A percentile compares a stretch with the other conserved stretches of the same genome.
Conservation (phyloP, 2,329 filamentous ascomycete species). For the Monosporascus sp. region DNA sequence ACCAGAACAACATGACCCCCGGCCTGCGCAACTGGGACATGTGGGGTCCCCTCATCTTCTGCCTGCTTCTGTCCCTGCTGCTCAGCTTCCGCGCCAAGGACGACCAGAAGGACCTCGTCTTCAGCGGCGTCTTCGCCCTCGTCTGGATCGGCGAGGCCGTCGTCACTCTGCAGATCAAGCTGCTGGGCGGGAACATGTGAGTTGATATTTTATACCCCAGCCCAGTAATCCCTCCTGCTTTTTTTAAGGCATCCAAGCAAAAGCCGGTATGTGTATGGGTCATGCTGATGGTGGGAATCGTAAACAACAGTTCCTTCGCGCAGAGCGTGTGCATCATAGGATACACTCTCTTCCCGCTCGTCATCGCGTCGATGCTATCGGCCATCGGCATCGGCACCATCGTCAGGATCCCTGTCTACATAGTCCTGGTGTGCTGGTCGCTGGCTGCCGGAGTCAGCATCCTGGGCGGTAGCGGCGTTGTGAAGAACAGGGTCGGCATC, state of each 20-base stretch:
- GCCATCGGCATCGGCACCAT: conserved; percentile 76
- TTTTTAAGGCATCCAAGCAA: too few relatives aligned
- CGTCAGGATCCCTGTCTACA: conserved; percentile 82
- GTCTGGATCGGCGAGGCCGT: conserved; percentile 96
- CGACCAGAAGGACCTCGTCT: conserved; percentile 82
- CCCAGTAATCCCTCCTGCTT: not conserved
- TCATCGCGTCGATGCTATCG: conserved; percentile 86
- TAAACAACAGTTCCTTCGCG: conserved; percentile 75
- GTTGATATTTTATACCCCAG: conserved; percentile 31
- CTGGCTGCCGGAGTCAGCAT: conserved; percentile 95
- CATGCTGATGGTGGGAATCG: conserved; percentile 12
- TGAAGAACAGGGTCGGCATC: conserved; percentile 89
- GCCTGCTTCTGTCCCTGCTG: conserved; percentile 79
- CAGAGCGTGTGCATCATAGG: conserved; percentile 98
- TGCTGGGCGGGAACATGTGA: conserved; percentile 95
- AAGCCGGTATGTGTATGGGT: conserved; percentile 3
- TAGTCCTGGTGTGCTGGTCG: conserved; percentile 85
- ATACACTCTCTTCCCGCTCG: conserved; percentile 94
- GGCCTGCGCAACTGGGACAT: conserved; percentile 95
- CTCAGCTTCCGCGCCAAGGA: conserved; percentile 75
- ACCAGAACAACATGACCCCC: conserved; percentile 72
- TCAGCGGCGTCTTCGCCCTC: conserved; percentile 93
- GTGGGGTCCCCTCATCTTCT: conserved; percentile 95
- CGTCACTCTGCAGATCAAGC: conserved; percentile 96
- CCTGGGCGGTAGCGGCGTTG: conserved; percentile 87